phyloP scores from a whole-genome alignment of 2,329 filamentous ascomycete species.

The Magnaporthiopsis incrustans region DNA sequence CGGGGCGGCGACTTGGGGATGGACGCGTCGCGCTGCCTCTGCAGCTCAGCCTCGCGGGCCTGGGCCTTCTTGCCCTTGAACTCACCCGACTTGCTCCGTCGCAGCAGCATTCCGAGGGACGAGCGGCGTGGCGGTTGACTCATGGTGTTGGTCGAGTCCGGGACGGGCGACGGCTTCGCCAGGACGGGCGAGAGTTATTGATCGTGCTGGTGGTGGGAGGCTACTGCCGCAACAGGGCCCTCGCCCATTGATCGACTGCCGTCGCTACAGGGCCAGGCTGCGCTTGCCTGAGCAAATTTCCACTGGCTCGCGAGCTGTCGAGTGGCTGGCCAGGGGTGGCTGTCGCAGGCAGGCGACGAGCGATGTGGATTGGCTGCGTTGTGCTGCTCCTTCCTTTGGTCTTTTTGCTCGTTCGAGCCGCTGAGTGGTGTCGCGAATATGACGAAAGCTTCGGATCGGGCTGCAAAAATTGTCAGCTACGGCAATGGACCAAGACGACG shows the following conservation, averaged over 20 bases:
- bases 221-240: neutral
- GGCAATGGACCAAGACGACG: neutral
- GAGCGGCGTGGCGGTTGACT: constrained; percentile 30
- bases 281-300: neutral
- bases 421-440: neutral
- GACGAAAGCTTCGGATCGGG: neutral
- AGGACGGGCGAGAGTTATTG: too few relatives aligned
- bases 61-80: constrained; percentile 55
- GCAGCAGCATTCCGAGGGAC: constrained; percentile 52
- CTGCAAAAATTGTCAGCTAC: neutral
- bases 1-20: constrained; percentile 40
- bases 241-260: neutral
- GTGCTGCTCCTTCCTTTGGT: neutral
- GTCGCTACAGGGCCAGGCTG: neutral
- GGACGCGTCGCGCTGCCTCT: constrained; percentile 40
- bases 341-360: too few relatives aligned
- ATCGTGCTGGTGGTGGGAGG: neutral
- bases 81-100: constrained; percentile 61
- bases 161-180: neutral
- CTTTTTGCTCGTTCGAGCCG: neutral
- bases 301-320: neutral
- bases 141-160: constrained; percentile 17
- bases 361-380: neutral
- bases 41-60: constrained; percentile 42
- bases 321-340: neutral